Percentiles rank a stretch among this genome's conserved stretches.
phyloP scores from a whole-genome alignment of 805 yeast species.

The Candida takata region DNA sequence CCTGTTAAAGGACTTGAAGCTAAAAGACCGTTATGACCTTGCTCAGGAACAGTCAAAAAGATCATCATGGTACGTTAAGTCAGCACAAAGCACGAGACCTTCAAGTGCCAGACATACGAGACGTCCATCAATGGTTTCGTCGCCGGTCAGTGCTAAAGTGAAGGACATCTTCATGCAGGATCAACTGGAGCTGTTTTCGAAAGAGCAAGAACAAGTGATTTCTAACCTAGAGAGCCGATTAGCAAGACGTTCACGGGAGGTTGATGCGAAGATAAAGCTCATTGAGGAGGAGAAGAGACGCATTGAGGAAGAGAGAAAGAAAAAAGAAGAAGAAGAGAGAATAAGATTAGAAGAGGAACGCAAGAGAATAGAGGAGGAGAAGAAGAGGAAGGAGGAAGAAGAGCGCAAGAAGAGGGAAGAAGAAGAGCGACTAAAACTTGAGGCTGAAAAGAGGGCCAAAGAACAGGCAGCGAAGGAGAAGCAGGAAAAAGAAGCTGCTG shows the following conservation, averaged over 20 bases:
- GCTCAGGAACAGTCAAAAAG: conserved; percentile 5
- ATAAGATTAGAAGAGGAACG: conserved; percentile 10
- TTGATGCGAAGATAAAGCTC: conserved; percentile 10
- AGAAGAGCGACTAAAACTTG: conserved; percentile 7
- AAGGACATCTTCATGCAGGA: no score
- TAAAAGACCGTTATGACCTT: conserved; percentile 14
- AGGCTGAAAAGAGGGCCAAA: conserved; percentile 13
- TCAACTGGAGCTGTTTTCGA: no score
- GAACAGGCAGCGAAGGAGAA: conserved; percentile 18
- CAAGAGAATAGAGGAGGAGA: conserved; percentile 20
- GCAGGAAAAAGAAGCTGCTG: conserved; percentile 23
- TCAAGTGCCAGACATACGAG: conserved; percentile 7
- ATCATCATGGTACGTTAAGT: background rate
- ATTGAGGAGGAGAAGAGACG: conserved; percentile 16
- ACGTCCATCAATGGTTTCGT: conserved; percentile 6
- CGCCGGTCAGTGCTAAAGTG: background rate
- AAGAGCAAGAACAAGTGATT: conserved; percentile 9
- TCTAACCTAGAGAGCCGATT: conserved; percentile 11
- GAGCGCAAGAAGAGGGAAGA: conserved; percentile 11
- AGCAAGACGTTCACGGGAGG: conserved; percentile 5
- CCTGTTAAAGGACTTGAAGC: conserved; percentile 13
- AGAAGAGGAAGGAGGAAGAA: conserved; percentile 21
- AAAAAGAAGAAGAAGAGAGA: conserved; percentile 13
- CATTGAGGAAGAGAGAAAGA: conserved; percentile 10
- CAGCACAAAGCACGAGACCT: conserved; percentile 5